Evolutionary conservation across 2,329 filamentous ascomycete genomes (phyloP).

Genomic region (Cadophora gregata): DNA sequence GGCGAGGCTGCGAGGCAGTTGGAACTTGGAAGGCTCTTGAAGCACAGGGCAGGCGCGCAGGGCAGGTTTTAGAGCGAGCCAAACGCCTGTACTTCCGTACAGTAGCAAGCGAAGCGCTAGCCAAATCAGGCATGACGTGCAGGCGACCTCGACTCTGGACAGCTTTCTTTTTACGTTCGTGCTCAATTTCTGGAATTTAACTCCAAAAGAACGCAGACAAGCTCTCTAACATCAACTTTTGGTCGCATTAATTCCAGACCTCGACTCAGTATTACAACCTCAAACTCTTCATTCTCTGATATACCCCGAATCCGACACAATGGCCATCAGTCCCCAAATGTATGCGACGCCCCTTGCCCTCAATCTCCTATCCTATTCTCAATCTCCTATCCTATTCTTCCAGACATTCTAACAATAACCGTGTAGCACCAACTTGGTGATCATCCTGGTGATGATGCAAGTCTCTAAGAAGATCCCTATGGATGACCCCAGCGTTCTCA

Average conservation of each 20-base stretch:
- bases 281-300: background rate
- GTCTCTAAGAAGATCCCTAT: slow-evolving; percentile 95
- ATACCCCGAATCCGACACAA: slow-evolving; percentile 49
- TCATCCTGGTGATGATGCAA: slow-evolving; percentile 93
- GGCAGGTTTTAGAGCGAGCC: too few species aligned
- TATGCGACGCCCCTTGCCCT: slow-evolving; percentile 48
- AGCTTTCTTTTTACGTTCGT: too few species aligned
- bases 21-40: too few species aligned
- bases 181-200: too few species aligned
- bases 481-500: slow-evolving; percentile 77
- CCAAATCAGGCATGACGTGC: too few species aligned
- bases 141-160: too few species aligned
- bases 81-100: too few species aligned
- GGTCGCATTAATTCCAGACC: slow-evolving; percentile 35
- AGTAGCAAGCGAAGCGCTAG: too few species aligned
- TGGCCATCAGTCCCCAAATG: slow-evolving; percentile 71
- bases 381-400: slow-evolving; percentile 15
- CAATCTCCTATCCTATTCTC: slow-evolving; percentile 19
- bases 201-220: background rate
- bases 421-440: slow-evolving; percentile 84
- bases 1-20: too few species aligned
- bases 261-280: background rate
- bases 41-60: too few species aligned
- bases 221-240: background rate
- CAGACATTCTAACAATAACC: slow-evolving; percentile 31